Conservation (phyloP, 2,329 filamentous ascomycete genomes). For the Aureobasidium sp. region DNA sequence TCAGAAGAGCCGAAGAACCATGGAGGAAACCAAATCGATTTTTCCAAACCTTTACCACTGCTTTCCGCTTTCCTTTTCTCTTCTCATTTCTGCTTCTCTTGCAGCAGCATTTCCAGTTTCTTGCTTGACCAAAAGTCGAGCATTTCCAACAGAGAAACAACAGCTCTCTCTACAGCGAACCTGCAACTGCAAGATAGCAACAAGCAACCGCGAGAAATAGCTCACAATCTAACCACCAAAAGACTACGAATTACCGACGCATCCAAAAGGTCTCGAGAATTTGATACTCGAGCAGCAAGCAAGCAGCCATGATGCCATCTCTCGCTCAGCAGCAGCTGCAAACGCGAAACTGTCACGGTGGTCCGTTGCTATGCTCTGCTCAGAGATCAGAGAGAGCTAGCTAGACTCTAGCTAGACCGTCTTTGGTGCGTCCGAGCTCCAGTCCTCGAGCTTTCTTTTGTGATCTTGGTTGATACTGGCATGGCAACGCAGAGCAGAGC, state of each 20-base stretch:
- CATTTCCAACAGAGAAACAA: not conserved
- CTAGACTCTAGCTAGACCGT: not conserved
- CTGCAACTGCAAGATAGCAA: not conserved
- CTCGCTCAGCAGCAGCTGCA: not conserved
- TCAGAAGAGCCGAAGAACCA: slow-evolving; percentile 1
- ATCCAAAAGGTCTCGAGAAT: too few species aligned
- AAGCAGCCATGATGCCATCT: too few species aligned
- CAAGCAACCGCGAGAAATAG: not conserved
- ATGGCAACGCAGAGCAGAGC: not conserved
- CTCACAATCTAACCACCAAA: not conserved
- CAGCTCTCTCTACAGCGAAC: not conserved
- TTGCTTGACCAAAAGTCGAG: not conserved
- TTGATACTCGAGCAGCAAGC: too few species aligned
- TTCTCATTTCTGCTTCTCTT: slow-evolving; percentile 14
- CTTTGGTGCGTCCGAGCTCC: not conserved
- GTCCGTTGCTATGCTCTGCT: not conserved
- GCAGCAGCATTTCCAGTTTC: not conserved
- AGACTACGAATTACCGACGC: too few species aligned
- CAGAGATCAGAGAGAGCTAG: not conserved
- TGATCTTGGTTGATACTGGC: not conserved
- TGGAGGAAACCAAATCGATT: slow-evolving; percentile 13
- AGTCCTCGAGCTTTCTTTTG: not conserved
- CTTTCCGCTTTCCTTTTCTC: slow-evolving; percentile 22
- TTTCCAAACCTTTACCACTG: not conserved
- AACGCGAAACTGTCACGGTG: slow-evolving; percentile 13